Conservation (phyloP, 768 basidiomycete genomes). For the Auriscalpium orientale region DNA sequence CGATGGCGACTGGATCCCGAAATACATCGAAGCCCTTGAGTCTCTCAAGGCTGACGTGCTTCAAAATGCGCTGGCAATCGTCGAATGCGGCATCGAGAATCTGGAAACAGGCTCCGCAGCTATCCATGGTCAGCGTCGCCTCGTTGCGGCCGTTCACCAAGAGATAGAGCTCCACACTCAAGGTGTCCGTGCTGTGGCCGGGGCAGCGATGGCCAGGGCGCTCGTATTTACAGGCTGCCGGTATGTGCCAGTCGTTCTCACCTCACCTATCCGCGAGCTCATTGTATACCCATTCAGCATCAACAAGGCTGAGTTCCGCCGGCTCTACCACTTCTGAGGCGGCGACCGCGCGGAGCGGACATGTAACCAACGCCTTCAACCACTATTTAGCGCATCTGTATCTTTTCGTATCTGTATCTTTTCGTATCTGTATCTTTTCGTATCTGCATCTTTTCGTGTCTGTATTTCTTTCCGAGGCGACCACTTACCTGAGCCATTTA, state of each 20-base stretch:
- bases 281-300: neutral
- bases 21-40: neutral
- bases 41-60: neutral
- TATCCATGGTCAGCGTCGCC: neutral
- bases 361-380: neutral
- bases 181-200: neutral
- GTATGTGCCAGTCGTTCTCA: neutral
- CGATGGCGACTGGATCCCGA: neutral
- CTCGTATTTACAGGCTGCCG: neutral
- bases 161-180: neutral
- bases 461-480: too few species aligned
- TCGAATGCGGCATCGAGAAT: neutral
- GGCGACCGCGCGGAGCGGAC: neutral
- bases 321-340: neutral
- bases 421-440: too few species aligned
- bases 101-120: neutral
- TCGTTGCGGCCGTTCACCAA: neutral
- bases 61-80: neutral
- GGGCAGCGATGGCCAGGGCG: neutral
- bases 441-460: too few species aligned
- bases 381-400: neutral
- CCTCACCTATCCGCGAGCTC: neutral
- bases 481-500: too few species aligned
- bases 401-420: too few species aligned
- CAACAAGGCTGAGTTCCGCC: neutral